phyloP scores from a whole-genome alignment of 1,284 basidiomycete genomes.

The Marasmius sp. region DNA sequence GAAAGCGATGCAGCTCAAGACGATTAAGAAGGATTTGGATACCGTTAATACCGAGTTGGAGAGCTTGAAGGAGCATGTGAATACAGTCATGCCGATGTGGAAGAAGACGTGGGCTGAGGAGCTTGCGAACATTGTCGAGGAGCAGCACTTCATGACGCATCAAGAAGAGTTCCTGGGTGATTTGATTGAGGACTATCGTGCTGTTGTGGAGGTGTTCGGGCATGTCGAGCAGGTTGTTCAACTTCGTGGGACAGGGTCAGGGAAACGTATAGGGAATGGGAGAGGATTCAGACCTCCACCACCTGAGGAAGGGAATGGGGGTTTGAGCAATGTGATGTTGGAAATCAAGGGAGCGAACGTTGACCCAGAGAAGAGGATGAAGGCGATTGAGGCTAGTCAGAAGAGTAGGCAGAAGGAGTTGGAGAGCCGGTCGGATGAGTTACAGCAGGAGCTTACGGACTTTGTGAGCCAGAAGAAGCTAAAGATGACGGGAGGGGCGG shows the following conservation, averaged over 20 bases:
- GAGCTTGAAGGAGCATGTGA: conserved; percentile 82
- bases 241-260: conserved; percentile 57
- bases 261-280: conserved; percentile 28
- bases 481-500: conserved; percentile 92
- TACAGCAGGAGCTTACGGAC: conserved; percentile 77
- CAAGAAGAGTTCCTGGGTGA: conserved; percentile 91
- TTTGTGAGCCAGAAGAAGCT: conserved; percentile 86
- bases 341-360: conserved; percentile 84
- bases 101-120: conserved; percentile 98
- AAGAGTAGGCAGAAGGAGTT: conserved; percentile 76
- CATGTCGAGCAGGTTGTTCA: conserved; percentile 88
- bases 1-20: conserved; percentile 71
- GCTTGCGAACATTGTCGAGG: conserved; percentile 94
- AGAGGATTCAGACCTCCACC: conserved; percentile 56
- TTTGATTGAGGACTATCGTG: conserved; percentile 89
- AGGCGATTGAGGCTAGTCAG: conserved; percentile 88
- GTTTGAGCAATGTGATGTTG: conserved; percentile 76
- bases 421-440: conserved; percentile 70
- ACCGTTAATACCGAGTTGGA: conserved; percentile 73
- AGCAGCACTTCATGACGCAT: conserved; percentile 92
- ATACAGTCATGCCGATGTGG: conserved; percentile 94
- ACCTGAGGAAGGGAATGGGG: conserved; percentile 61
- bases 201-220: conserved; percentile 80
- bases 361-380: conserved; percentile 80
- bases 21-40: conserved; percentile 74